phyloP scores from a whole-genome alignment of 1,284 basidiomycete genomes.

The Cryptococcus sp. region DNA sequence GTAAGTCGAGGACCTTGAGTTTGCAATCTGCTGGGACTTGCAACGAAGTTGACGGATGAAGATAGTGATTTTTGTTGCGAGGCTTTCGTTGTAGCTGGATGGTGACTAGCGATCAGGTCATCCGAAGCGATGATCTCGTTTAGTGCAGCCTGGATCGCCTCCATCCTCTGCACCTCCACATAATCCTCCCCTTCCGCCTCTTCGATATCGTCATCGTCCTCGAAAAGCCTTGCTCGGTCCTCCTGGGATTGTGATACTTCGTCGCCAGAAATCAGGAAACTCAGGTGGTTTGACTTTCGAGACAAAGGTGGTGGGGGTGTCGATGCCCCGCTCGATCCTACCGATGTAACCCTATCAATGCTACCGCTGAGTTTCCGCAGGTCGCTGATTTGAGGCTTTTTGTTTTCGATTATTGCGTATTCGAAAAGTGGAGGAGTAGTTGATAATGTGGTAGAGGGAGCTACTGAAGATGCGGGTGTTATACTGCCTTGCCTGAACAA shows the following conservation, averaged over 20 bases:
- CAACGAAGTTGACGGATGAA: conserved; percentile 27
- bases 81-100: background rate
- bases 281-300: conserved; percentile 35
- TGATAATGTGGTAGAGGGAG: conserved; percentile 26
- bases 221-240: conserved; percentile 50
- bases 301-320: conserved; percentile 19
- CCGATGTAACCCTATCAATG: background rate
- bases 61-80: conserved; percentile 17
- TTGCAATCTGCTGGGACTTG: conserved; percentile 3
- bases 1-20: conserved; percentile 16
- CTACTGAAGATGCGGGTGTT: conserved; percentile 20
- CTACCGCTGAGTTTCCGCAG: conserved; percentile 11
- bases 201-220: conserved; percentile 27
- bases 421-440: conserved; percentile 19
- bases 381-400: background rate
- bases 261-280: conserved; percentile 41
- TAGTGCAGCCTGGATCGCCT: conserved; percentile 89
- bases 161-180: conserved; percentile 74
- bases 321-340: conserved; percentile 6
- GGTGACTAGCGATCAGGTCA: conserved; percentile 53
- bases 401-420: conserved; percentile 1
- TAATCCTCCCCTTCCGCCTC: conserved; percentile 51
- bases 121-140: conserved; percentile 90
- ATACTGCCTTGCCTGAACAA: conserved; percentile 29
- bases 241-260: conserved; percentile 58